Base-by-base conservation (phyloP, 2,329 filamentous ascomycete species). In the Penicillium sp. region DNA sequence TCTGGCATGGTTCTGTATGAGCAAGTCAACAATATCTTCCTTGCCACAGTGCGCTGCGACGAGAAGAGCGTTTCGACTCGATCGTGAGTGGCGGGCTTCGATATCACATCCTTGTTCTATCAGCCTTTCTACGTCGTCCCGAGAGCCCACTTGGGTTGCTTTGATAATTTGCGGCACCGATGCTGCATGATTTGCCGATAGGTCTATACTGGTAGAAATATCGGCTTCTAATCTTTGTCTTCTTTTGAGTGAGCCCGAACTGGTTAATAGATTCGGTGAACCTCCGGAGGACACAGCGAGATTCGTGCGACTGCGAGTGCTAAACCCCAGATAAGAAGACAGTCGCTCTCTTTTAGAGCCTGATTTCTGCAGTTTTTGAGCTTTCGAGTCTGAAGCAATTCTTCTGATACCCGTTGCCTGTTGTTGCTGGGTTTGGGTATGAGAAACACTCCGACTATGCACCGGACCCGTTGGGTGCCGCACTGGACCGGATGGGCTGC, bases 31-130 rank as follows among this genome's bases (percentile, higher is more conserved):
- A 12, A 73, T 58, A 34, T 68, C 68, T 15, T 69, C 68, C 24
- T 69, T 69, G 8, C 71, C 72, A 54, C 71, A 74, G 49, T 75
- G 71, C 6, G 70, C 64, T 42, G 73, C 72, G 33, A 75, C 69
- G 5, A 69, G 58, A 10, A 75, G 62, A 12, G 72, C 71, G 32
- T 65, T 75, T 40, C 69, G 60, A n/a, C 66, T 62, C 2, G 69
- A 68, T 36, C 55, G 45, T 8, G 58, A 43, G 51, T 74, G 68
- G 7, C 64, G 52, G 37, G 60, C 49, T 52, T 71, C 65, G n/a
- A 70, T 60, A 43, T 68, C 57, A 51, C 60, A 60, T 3, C 68
- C 66, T 20, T 52, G 62, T n/a, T 63, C 61, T 21, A 71, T 61
- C 7, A 73, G 59, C 37, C 61, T 59, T 56, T 71, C 66, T 32